Percentiles rank a stretch among this genome's conserved stretches.
Conservation (phyloP, 352 stramenopile species). For the Blastocystis sp. region DNA sequence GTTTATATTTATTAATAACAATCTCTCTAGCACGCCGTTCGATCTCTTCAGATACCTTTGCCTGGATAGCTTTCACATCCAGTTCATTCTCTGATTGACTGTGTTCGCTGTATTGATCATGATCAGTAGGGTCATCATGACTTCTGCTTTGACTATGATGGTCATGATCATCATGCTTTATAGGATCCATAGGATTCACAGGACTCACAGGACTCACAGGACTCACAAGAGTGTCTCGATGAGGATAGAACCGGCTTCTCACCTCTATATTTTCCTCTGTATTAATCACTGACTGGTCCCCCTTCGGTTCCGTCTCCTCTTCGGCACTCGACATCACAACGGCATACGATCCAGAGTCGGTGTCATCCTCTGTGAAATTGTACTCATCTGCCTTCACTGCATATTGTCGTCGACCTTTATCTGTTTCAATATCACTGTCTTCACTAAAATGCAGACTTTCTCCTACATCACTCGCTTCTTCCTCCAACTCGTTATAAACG, state of each 20-base stretch:
- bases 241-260: not conserved
- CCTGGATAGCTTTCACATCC: not conserved
- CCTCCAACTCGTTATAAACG: not conserved
- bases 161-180: not conserved
- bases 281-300: not conserved
- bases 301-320: not conserved
- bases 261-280: not conserved
- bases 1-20: not conserved
- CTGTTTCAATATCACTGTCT: not conserved
- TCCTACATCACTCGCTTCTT: not conserved
- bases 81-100: not conserved
- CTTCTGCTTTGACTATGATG: no score
- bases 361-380: conserved; percentile 8
- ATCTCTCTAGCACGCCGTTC: not conserved
- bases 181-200: no score
- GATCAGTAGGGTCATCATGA: conserved; percentile 12
- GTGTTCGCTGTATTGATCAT: not conserved
- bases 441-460: not conserved
- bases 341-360: not conserved
- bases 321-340: not conserved
- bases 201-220: no score
- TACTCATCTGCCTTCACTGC: not conserved
- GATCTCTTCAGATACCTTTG: not conserved
- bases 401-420: not conserved
- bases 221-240: not conserved